Conservation (phyloP, 2,329 filamentous ascomycete species). For the Apiospora malaysiana region DNA sequence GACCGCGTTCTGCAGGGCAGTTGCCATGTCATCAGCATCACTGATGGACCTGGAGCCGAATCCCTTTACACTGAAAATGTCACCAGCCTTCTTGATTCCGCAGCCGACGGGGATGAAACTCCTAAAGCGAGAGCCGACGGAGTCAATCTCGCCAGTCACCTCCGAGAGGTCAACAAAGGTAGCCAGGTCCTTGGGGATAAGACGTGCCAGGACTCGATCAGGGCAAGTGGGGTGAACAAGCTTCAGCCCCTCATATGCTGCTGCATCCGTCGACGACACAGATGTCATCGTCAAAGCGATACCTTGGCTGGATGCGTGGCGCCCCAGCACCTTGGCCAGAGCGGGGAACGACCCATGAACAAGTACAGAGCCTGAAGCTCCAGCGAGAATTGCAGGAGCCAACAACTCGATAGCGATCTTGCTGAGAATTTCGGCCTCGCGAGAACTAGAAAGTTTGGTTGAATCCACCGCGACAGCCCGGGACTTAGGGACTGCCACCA, state of each 20-base stretch:
- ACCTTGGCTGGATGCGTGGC: background rate
- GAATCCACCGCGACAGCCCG: background rate
- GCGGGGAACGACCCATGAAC: background rate
- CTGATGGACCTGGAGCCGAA: background rate
- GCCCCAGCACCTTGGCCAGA: background rate
- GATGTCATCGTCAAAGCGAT: background rate
- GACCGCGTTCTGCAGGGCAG: background rate
- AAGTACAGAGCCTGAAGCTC: background rate
- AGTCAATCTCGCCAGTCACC: background rate
- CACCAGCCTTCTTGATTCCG: background rate
- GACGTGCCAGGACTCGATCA: background rate
- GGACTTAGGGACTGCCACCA: background rate
- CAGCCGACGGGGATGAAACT: conserved; percentile 17
- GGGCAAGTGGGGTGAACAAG: background rate
- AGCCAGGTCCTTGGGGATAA: background rate
- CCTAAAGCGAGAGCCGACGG: background rate
- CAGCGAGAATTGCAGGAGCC: background rate
- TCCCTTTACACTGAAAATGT: background rate
- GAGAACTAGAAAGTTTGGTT: background rate
- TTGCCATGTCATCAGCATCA: background rate
- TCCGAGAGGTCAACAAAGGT: conserved; percentile 2
- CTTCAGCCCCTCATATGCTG: background rate
- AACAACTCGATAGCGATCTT: background rate
- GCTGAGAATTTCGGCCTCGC: background rate
- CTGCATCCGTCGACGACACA: background rate